A percentile compares a stretch with the other conserved stretches of the same genome.
phyloP scores from a whole-genome alignment of 371 early-diverging fungal genomes.

The Mucor racemosus region DNA sequence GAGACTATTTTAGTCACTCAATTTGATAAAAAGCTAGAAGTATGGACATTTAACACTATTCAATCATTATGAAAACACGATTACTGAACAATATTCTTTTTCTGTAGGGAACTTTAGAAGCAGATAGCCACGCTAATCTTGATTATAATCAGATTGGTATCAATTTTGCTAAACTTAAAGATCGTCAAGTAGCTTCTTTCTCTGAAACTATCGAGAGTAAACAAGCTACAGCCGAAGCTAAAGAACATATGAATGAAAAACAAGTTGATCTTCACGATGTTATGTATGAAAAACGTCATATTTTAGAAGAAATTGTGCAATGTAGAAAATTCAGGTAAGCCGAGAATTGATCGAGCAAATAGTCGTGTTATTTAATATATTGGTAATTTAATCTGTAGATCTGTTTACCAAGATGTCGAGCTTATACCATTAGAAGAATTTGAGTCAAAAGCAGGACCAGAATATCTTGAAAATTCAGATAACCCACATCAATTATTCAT shows the following conservation, averaged over 20 bases:
- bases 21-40: slow-evolving; percentile 16
- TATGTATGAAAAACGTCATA: slow-evolving; percentile 53
- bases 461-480: slow-evolving; percentile 33
- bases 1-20: slow-evolving; percentile 14
- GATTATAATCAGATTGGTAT: slow-evolving; percentile 24
- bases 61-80: neutral
- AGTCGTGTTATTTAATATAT: neutral
- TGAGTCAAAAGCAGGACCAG: slow-evolving; percentile 34
- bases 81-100: no score
- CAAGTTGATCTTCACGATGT: slow-evolving; percentile 51
- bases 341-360: neutral
- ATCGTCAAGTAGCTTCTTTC: slow-evolving; percentile 35
- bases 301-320: slow-evolving; percentile 50
- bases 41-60: neutral
- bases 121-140: slow-evolving; percentile 6
- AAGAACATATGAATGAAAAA: slow-evolving; percentile 45
- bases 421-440: slow-evolving; percentile 51
- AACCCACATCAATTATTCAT: slow-evolving; percentile 51
- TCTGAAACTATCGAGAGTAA: slow-evolving; percentile 36
- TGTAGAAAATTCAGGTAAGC: slow-evolving; percentile 49
- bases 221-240: slow-evolving; percentile 48
- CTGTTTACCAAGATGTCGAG: slow-evolving; percentile 53
- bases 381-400: slow-evolving; percentile 25
- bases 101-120: slow-evolving; percentile 30
- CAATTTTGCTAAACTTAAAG: slow-evolving; percentile 31